phyloP scores from a whole-genome alignment of 1,284 basidiomycete species.

The Bjerkandera adusta region DNA sequence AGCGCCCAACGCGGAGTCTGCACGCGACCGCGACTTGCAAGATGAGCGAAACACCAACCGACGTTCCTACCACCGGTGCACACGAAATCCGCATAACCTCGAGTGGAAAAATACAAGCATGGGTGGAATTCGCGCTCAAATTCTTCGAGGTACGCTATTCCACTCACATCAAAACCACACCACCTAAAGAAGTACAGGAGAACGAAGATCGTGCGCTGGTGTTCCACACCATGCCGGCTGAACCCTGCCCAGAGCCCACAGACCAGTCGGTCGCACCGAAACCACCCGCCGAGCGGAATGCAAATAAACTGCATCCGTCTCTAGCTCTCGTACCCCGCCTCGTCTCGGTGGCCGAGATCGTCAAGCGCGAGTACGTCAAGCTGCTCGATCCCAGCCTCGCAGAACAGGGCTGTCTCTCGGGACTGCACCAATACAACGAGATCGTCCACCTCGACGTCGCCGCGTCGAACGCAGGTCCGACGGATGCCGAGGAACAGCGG shows the following conservation, averaged over 20 bases:
- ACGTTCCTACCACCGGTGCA: too few species aligned
- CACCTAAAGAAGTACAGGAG: slow-evolving; percentile 38
- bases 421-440: slow-evolving; percentile 82
- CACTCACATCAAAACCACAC: slow-evolving; percentile 5
- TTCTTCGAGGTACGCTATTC: slow-evolving; percentile 50
- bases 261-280: slow-evolving; percentile 1
- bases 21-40: too few species aligned
- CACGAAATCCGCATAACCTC: slow-evolving; percentile 59
- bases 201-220: slow-evolving; percentile 54
- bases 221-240: slow-evolving; percentile 64
- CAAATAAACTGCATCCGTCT: slow-evolving; percentile 26
- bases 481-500: slow-evolving; percentile 32
- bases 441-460: slow-evolving; percentile 55
- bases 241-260: background rate
- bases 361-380: slow-evolving; percentile 78
- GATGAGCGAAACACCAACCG: too few species aligned
- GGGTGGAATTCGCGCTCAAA: slow-evolving; percentile 60
- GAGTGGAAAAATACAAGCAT: slow-evolving; percentile 61
- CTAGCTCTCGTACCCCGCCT: slow-evolving; percentile 61
- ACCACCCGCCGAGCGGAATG: slow-evolving; percentile 7
- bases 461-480: slow-evolving; percentile 16
- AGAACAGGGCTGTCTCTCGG: slow-evolving; percentile 27
- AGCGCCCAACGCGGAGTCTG: too few species aligned
- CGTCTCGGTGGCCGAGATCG: slow-evolving; percentile 78
- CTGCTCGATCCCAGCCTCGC: slow-evolving; percentile 39